Conservation (phyloP, 108 stramenopile species). For the Thalassiosira profunda region DNA sequence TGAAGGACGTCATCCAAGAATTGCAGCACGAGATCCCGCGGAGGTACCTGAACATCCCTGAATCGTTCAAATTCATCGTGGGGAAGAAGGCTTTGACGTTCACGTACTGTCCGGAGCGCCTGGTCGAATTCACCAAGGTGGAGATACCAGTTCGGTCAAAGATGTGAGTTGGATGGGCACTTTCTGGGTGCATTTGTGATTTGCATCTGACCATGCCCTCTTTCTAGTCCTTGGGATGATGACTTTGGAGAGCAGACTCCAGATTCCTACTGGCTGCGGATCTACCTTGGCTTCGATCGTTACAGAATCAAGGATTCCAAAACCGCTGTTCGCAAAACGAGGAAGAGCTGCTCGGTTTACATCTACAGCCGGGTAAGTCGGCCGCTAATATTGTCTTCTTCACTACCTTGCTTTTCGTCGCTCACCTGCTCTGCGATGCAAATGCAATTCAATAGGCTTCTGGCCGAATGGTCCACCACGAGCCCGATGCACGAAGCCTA, state of each 20-base stretch:
- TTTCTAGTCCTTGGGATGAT: constrained; percentile 22
- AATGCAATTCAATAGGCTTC: too few relatives aligned
- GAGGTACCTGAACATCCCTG: constrained; percentile 59
- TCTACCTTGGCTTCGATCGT: constrained; percentile 19
- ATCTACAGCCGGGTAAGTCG: constrained; percentile 15
- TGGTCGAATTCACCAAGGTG: constrained; percentile 57
- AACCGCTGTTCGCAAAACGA: neutral
- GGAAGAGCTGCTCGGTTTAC: constrained; percentile 13
- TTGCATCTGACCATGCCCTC: too few relatives aligned
- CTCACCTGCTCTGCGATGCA: neutral
- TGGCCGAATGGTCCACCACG: constrained; percentile 42
- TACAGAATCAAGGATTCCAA: constrained; percentile 4
- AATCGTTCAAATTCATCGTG: constrained; percentile 35
- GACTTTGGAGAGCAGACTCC: constrained; percentile 14
- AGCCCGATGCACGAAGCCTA: constrained; percentile 41
- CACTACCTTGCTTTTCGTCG: neutral
- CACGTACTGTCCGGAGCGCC: constrained; percentile 53
- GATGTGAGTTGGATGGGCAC: too few relatives aligned
- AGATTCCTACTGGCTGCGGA: constrained; percentile 11
- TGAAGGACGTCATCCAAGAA: constrained; percentile 19
- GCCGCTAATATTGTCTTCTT: neutral
- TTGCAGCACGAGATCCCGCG: constrained; percentile 41
- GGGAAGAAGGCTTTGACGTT: constrained; percentile 22
- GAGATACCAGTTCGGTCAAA: constrained; percentile 19
- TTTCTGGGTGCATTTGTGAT: too few relatives aligned